Percentiles rank a stretch among this genome's conserved stretches.
phyloP scores from a whole-genome alignment of 495 filamentous ascomycete species.

The Rostrohypoxylon terebratum region DNA sequence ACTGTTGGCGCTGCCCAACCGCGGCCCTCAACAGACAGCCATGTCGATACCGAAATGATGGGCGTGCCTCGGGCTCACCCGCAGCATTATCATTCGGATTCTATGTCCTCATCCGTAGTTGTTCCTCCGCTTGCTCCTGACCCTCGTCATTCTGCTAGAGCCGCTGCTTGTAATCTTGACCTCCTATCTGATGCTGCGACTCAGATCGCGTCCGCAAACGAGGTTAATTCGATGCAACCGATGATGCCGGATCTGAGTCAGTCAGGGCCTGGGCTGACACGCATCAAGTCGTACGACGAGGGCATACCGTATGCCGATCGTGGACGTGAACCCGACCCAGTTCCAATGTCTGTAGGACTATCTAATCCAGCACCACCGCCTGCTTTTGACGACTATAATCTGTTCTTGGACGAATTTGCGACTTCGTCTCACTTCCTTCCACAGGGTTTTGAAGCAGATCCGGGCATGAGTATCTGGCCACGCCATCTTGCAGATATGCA shows the following conservation, averaged over 20 bases:
- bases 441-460: constrained; percentile 61
- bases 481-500: constrained; percentile 54
- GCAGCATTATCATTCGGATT: constrained; percentile 54
- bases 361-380: constrained; percentile 53
- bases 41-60: constrained; percentile 59
- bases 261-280: constrained; percentile 51
- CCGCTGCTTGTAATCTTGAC: constrained; percentile 64
- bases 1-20: constrained; percentile 52
- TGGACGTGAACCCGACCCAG: constrained; percentile 56
- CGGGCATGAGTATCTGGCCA: constrained; percentile 59
- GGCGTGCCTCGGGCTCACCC: constrained; percentile 52
- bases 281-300: constrained; percentile 62
- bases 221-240: constrained; percentile 61
- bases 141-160: constrained; percentile 55
- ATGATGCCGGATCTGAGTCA: constrained; percentile 59
- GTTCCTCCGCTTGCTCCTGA: constrained; percentile 55
- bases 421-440: constrained; percentile 62
- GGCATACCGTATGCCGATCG: constrained; percentile 57
- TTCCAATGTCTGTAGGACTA: constrained; percentile 54
- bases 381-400: constrained; percentile 60
- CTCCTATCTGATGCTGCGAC: constrained; percentile 65
- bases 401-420: constrained; percentile 65
- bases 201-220: constrained; percentile 61
- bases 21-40: constrained; percentile 53
- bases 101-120: constrained; percentile 53